Evolutionary conservation across 75 land plant species (phyloP), one percentile per base, ranked within the genome.

Genomic region (Isoetes taiwanensis): DNA sequence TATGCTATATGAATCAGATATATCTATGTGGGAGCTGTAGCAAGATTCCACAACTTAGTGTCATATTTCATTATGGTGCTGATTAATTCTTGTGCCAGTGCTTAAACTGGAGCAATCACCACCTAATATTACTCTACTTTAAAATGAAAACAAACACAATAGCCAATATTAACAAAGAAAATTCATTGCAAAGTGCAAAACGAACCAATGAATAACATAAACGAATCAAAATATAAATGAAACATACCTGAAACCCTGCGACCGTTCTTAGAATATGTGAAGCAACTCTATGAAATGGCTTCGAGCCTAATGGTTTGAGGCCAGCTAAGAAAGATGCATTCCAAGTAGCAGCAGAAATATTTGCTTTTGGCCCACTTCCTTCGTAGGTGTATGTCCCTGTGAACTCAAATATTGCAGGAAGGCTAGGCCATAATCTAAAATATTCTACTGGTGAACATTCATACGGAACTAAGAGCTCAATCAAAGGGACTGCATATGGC

Each of bases 391-490:
- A 93, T 43, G 81, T 70, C 39, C 98, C 98, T 21, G 98, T 81
- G 43, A 67, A 87, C 72, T 93, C 98, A 19, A 81, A 62, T 39
- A 93, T 81, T 50, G 98, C 95, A 16, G 98, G 98, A 54, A 93
- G 74, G 66, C 98, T 93, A 20, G 98, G 95, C 98, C 98, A 93
- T 35, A 93, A 57, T 35, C 98, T 75, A 54, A 93, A 84, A 69
- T 79, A 93, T 42, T 93, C 98, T 34, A 93, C 98, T n/a, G 98
- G 98, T 17, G 95, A 87, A n/a, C 78, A 72, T 60, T 79, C 73
- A 52, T 93, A 72, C 3, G 98, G 98, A 59, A 79, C 55, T 30
- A 93, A 74, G 54, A 93, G 81, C 27, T 93, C 98, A 38, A 84
- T 84, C 30, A 93, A 65, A 19, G 98, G 96, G 26, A 93, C 69